Evolutionary conservation across 2,329 filamentous ascomycete genomes (phyloP), one percentile per base, ranked within the genome.

Genomic region (Neofusicoccum ribis): DNA sequence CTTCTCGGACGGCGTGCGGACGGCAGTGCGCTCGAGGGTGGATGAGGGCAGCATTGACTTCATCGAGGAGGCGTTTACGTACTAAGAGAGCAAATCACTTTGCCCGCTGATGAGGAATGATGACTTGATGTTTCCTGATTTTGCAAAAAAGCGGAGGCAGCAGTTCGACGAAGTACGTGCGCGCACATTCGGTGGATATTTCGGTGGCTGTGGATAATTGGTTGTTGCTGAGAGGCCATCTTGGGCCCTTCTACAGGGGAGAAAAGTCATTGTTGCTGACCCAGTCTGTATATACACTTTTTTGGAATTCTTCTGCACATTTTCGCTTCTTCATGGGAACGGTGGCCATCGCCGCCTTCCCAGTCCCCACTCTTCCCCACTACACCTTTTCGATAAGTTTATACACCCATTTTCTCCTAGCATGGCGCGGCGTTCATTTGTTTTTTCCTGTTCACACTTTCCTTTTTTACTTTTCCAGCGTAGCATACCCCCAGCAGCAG

Each of bases 61-160:
- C 74, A 81, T 86, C 20, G 87, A 89, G 73, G 87, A 89, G 77
- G 85, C 85, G 44, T 89, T 89, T 75, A 88, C 86, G 1, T 89
- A 87, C 79, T 89, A 59, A 73, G 46, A 23, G 44, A 64, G 52
- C 36, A 36, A 6, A 27, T 17, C 5, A 50, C 43, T 51, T 41
- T 14, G 12, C 60, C 37, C 58, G 43, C 58, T 39, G 31, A 49
- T 50, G 58, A 61, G 58, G 58, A 39, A 61, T 61, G 44, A 50
- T n/a, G 44, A 43, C 27, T 46, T 59, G 54, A 59, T 59, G 54
- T 59, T 59, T 59, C 54, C 54, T 59, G 52, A 31, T 59, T 59
- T 59, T 59, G 58, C 43, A 49, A 41, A 23, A 61, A 37, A 43
- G 54, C 27, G 54, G 54, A 44, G 54, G 54, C 54, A 59, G 23